phyloP scores from a whole-genome alignment of 1,284 basidiomycete species.

The Cryptococcus amylolentus region DNA sequence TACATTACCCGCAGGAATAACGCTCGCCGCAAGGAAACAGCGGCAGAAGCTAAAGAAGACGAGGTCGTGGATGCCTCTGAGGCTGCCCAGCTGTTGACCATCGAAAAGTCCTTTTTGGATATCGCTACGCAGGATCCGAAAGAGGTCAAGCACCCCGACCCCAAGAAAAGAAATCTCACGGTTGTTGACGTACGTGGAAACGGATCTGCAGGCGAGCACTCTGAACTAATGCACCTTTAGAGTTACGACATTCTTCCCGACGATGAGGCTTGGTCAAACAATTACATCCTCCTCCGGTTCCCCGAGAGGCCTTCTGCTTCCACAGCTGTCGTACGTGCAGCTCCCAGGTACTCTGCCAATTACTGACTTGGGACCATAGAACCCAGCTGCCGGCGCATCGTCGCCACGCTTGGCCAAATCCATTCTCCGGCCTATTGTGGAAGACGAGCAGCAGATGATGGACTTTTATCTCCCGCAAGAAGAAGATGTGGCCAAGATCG shows the following conservation, averaged over 20 bases:
- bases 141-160: constrained; percentile 59
- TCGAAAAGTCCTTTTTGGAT: constrained; percentile 74
- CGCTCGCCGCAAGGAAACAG: constrained; percentile 17
- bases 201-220: not conserved
- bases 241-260: constrained; percentile 82
- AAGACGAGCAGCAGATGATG: constrained; percentile 75
- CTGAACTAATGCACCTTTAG: constrained; percentile 6
- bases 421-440: constrained; percentile 75
- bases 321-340: constrained; percentile 64
- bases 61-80: constrained; percentile 68
- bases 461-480: constrained; percentile 83
- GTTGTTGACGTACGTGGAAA: constrained; percentile 62
- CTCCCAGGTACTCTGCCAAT: not conserved
- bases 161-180: constrained; percentile 69
- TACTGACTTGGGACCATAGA: constrained; percentile 49
- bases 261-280: constrained; percentile 79
- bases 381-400: constrained; percentile 57
- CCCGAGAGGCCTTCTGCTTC: constrained; percentile 71
- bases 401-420: constrained; percentile 67
- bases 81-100: constrained; percentile 71
- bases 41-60: constrained; percentile 38
- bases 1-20: constrained; percentile 62
- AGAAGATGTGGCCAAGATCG: constrained; percentile 55
- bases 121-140: constrained; percentile 59
- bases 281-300: constrained; percentile 83